These are phyloP conservation scores for Polysphondylium violaceum DNA, from an alignment of 78 protist genomes.

Conservation along the genomic window DNA sequence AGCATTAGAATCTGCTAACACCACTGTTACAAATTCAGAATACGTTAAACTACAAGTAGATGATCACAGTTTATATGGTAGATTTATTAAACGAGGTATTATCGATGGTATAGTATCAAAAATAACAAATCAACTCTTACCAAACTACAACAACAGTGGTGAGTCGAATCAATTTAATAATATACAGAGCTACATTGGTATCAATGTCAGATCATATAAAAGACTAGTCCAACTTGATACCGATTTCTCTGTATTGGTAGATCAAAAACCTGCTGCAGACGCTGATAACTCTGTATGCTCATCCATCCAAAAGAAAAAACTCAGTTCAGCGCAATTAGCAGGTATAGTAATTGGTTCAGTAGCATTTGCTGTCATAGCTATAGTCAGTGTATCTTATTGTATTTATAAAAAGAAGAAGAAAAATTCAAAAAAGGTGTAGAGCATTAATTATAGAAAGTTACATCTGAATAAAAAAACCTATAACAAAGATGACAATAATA, in stretches of 20 bases:
- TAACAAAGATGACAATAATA: no score
- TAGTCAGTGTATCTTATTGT: not conserved
- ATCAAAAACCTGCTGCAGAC: not conserved
- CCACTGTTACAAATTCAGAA: not conserved
- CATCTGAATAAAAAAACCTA: no score
- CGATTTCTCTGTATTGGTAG: constrained; percentile 11
- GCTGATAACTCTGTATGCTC: not conserved
- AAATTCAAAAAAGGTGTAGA: no score
- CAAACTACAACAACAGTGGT: not conserved
- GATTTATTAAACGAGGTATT: constrained; percentile 1
- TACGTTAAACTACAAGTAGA: not conserved
- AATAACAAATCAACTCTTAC: not conserved
- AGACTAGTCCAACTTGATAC: constrained; percentile 3
- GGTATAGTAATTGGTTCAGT: constrained; percentile 14
- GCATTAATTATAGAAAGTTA: no score
- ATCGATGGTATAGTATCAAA: not conserved
- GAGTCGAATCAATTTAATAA: not conserved
- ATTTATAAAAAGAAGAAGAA: not conserved
- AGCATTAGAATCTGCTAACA: no score
- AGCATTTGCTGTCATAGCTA: not conserved
- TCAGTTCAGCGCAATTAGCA: not conserved
- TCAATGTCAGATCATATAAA: constrained; percentile 10
- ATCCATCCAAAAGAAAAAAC: not conserved
- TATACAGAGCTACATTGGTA: no score
- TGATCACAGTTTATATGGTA: not conserved